Conservation (phyloP, 2,329 filamentous ascomycete species). For the Aureobasidium sp. region DNA sequence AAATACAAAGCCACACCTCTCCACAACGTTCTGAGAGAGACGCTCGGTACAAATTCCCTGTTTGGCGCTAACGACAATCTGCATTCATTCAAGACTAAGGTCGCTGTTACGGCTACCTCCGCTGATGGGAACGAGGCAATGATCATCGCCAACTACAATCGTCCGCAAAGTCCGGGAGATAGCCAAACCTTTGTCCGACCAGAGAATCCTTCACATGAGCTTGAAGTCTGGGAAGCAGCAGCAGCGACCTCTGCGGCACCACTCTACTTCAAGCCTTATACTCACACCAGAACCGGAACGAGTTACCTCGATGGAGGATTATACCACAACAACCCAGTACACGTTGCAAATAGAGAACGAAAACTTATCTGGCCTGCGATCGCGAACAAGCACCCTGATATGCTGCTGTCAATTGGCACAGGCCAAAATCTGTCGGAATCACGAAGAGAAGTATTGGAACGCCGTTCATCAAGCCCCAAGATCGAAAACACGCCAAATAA, state of each 20-base stretch:
- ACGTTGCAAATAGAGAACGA: constrained; percentile 43
- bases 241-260: constrained; percentile 47
- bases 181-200: constrained; percentile 36
- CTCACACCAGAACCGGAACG: constrained; percentile 40
- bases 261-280: constrained; percentile 46
- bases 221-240: constrained; percentile 47
- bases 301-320: constrained; percentile 46
- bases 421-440: constrained; percentile 27
- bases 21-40: constrained; percentile 32
- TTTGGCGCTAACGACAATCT: constrained; percentile 29
- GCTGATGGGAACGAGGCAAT: constrained; percentile 34
- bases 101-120: constrained; percentile 40
- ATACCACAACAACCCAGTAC: constrained; percentile 46
- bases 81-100: constrained; percentile 24
- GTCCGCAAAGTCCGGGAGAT: constrained; percentile 25
- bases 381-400: constrained; percentile 25
- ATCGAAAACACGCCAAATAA: not conserved
- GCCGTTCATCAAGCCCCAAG: not conserved
- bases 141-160: constrained; percentile 42
- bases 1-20: constrained; percentile 31
- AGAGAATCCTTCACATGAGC: constrained; percentile 33
- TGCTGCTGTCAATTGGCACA: constrained; percentile 31
- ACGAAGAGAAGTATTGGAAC: not conserved
- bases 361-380: constrained; percentile 30
- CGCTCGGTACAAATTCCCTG: constrained; percentile 33